Base-by-base conservation (phyloP, 1,139 yeast genomes). In the Scheffersomyces segobiensis region DNA sequence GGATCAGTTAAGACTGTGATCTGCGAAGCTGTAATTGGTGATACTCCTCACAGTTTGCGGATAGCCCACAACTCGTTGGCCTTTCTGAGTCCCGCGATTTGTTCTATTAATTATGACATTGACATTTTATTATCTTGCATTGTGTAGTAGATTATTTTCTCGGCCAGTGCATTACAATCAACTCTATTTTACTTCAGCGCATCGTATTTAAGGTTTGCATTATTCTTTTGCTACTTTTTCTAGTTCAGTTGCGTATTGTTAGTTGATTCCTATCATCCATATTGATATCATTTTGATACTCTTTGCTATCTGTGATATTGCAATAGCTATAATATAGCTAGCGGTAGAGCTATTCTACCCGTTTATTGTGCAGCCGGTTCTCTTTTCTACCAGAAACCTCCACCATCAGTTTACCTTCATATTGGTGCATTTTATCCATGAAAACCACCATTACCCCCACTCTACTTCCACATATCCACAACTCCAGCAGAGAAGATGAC, bases 401-500 rank as follows among this genome's bases (percentile, higher is more conserved):
- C 42, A 32, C 42, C 42, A 32, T 32, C 42, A 32, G 42, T 32
- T 2, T 14, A 32, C 42, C 42, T 32, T 32, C 17, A 14, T n/a
- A 32, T 32, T 32, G 42, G 42, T 32, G 3, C 17, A 2, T 7
- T 32, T 32, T 14, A 14, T 32, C 42, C 42, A 32, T 32, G 42
- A 32, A 32, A 32, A 32, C 42, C 17, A 32, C 42, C 42, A 32
- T 32, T 32, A 32, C 42, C 17, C 12, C 14, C 42, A 3, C 42
- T 10, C 42, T 14, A 32, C 42, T 17, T 14, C 42, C 42, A 12
- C 42, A 32, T 32, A 14, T 10, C 42, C 17, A 32, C 58, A 18
- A 19, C 49, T 20, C 51, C n/a, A 52, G 24, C 46, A 17, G 21
- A 42, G 59, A 57, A 21, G 49, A 55, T 19, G 52, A 21, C 17